Evolutionary conservation across 352 stramenopile species (phyloP), one percentile per base, ranked within the genome.

Genomic region (Globisporangium solare): DNA sequence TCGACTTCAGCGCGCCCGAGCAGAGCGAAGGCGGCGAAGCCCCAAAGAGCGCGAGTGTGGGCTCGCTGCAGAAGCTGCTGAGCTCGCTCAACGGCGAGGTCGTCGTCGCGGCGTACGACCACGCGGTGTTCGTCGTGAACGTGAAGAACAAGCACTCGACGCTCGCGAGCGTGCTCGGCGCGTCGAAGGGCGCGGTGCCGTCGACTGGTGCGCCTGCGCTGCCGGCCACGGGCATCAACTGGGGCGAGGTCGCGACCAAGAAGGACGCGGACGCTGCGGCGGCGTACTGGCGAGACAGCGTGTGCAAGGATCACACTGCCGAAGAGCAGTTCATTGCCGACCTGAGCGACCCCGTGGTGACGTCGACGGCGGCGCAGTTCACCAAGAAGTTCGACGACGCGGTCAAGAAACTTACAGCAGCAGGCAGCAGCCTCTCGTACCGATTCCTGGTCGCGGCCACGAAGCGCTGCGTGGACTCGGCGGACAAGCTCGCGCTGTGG

Each of bases 121-220:
- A 79, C 20, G 70, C 64, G 15, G 70, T 82, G n/a, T 83, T 88
- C 46, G 41, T 92, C 18, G 58, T 89, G 22, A 68, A 76, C n/a
- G 76, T 89, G 41, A 76, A 70, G 56, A 85, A 86, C 67, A 89
- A 82, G 62, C 70, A 78, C 60, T 88, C 82, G 40, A 87, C 82
- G 6, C 66, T 92, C 6, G 76, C 79, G 0, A 89, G 77, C 56
- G 82, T 92, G 22, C 51, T 92, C 0, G 82, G 82, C 49, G 74
- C 74, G 4, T 74, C 70, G 5, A 58, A 60, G 21, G 35, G 27
- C 1, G 39, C 15, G 3, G 12, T 37, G 6, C 24, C 54, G 12
- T 27, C 54, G 22, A 46, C 49, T 2, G 24, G 47, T 0, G 50
- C 63, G 3, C 73, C 75, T 27, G 63, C 67, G 14, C 61, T 83